phyloP scores from a whole-genome alignment of 2,329 filamentous ascomycete species.

The Fusarium palustre region DNA sequence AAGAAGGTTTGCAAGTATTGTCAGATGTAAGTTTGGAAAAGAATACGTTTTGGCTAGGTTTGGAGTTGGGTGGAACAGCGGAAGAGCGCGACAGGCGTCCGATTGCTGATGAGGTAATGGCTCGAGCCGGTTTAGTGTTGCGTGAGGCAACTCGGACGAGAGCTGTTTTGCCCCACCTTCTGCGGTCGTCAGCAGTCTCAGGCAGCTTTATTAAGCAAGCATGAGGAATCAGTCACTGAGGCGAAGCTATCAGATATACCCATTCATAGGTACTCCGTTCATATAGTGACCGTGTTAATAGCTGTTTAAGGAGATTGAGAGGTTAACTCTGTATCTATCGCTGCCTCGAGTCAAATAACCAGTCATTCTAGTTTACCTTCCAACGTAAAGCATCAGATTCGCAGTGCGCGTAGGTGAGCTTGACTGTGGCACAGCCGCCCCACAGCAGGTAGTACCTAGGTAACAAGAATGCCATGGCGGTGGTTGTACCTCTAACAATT shows the following conservation, averaged over 20 bases:
- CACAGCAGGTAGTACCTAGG: not conserved
- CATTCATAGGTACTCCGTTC: not conserved
- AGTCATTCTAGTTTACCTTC: not conserved
- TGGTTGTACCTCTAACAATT: conserved; percentile 16
- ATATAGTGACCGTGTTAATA: too few species aligned
- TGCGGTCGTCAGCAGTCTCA: not conserved
- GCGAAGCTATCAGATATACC: not conserved
- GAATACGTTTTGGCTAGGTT: conserved; percentile 25
- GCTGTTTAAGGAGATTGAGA: not conserved
- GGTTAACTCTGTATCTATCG: not conserved
- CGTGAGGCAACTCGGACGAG: conserved; percentile 32
- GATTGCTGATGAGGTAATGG: conserved; percentile 48
- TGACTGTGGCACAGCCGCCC: conserved; percentile 20
- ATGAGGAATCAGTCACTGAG: not conserved
- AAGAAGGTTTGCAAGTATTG: conserved; percentile 19
- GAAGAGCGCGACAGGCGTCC: conserved; percentile 30
- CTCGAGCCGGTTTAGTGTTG: conserved; percentile 30
- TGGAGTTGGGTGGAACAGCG: conserved; percentile 25
- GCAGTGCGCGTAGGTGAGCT: not conserved
- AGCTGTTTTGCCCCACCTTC: conserved; percentile 32
- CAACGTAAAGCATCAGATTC: not conserved
- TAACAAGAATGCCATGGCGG: not conserved
- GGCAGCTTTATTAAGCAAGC: conserved; percentile 37
- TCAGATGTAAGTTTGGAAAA: conserved; percentile 31
- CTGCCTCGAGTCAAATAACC: not conserved